Conservation (phyloP, 2,329 filamentous ascomycete genomes). For the Hypoxylon sp. region DNA sequence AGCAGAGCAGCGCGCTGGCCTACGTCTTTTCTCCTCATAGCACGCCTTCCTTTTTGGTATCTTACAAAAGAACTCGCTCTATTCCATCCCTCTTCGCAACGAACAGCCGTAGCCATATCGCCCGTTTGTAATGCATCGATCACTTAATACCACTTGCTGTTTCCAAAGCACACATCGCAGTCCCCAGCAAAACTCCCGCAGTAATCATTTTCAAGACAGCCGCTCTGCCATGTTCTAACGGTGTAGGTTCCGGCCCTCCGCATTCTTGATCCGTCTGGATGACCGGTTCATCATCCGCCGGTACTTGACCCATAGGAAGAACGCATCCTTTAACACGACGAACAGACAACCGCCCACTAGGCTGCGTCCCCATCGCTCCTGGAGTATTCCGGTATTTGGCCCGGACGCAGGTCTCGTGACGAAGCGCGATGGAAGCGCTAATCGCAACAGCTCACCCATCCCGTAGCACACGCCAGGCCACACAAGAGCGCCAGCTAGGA, state of each 20-base stretch:
- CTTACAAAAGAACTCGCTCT: constrained; percentile 7
- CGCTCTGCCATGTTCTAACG: constrained; percentile 11
- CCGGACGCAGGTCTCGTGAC: constrained; percentile 59
- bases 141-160: not conserved
- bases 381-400: constrained; percentile 73
- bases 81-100: not conserved
- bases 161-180: not conserved
- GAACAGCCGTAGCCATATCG: not conserved
- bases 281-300: constrained; percentile 69
- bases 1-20: constrained; percentile 7
- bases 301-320: constrained; percentile 74
- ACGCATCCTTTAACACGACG: constrained; percentile 81
- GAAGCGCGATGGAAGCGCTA: constrained; percentile 77
- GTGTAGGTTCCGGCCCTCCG: constrained; percentile 43
- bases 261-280: constrained; percentile 67
- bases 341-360: constrained; percentile 90
- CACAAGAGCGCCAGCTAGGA: constrained; percentile 71
- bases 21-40: constrained; percentile 1
- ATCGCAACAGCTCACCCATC: constrained; percentile 80
- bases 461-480: constrained; percentile 85
- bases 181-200: constrained; percentile 8
- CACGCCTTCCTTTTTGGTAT: constrained; percentile 13
- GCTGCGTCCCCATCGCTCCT: constrained; percentile 89
- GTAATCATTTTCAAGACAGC: not conserved
- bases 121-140: not conserved